Conservation (phyloP, 768 basidiomycete genomes). For the Clitopilus hobsonii region DNA sequence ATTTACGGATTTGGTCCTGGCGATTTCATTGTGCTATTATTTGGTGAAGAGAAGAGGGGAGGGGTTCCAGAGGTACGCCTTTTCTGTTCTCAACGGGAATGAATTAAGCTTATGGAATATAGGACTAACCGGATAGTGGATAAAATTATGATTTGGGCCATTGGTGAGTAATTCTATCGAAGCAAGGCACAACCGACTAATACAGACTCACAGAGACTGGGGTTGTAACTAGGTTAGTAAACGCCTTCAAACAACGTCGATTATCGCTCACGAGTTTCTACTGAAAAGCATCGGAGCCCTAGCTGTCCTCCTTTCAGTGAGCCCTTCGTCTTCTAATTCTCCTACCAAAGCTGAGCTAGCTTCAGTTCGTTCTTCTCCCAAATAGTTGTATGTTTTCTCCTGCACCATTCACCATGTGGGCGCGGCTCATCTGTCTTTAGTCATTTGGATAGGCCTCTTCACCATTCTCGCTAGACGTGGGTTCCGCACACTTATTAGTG, state of each 20-base stretch:
- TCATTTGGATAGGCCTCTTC: slow-evolving; percentile 15
- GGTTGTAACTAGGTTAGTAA: background rate
- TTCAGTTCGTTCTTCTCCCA: slow-evolving; percentile 2
- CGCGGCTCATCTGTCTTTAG: slow-evolving; percentile 1
- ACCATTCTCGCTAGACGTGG: slow-evolving; percentile 11
- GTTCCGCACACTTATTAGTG: background rate
- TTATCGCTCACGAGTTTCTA: background rate
- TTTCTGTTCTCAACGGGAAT: too few relatives aligned
- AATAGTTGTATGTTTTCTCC: background rate
- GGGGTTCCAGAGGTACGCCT: slow-evolving; percentile 4
- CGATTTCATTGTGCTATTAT: slow-evolving; percentile 15
- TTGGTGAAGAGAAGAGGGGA: slow-evolving; percentile 5
- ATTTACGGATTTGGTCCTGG: slow-evolving; percentile 12
- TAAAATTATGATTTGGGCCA: slow-evolving; percentile 8
- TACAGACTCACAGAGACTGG: background rate
- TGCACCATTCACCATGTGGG: background rate
- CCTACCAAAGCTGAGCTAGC: too few relatives aligned
- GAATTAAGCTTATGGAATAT: too few relatives aligned
- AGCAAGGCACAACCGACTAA: background rate
- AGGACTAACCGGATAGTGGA: background rate
- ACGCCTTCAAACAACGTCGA: background rate
- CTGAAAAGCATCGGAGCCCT: background rate
- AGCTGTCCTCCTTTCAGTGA: background rate
- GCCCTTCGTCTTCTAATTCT: too few relatives aligned
- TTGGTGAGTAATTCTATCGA: slow-evolving; percentile 2